phyloP scores from a whole-genome alignment of 495 filamentous ascomycete species.

The Hypoxylon lienhwacheense region DNA sequence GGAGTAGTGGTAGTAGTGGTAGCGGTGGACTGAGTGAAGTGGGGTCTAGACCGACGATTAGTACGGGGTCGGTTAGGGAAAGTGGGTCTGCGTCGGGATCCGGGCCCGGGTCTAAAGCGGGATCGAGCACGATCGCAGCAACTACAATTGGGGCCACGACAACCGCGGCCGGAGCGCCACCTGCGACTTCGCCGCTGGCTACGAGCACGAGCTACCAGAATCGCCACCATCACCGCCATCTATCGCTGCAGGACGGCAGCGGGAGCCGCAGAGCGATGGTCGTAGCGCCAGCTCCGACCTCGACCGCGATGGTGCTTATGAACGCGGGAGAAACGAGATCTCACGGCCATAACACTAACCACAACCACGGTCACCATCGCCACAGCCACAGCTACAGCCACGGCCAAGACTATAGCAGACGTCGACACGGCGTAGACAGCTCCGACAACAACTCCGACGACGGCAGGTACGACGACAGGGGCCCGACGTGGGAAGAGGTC shows the following conservation, averaged over 20 bases:
- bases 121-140: too few relatives aligned
- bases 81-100: too few relatives aligned
- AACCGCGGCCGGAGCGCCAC: background rate
- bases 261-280: background rate
- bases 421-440: slow-evolving; percentile 1
- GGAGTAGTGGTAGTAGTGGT: background rate
- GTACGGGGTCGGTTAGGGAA: background rate
- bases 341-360: too few relatives aligned
- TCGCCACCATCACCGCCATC: background rate
- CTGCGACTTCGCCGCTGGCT: background rate
- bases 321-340: slow-evolving; percentile 9
- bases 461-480: slow-evolving; percentile 16
- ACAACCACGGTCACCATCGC: slow-evolving; percentile 3
- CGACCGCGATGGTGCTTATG: background rate
- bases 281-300: background rate
- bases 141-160: background rate
- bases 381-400: too few relatives aligned
- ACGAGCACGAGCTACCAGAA: background rate
- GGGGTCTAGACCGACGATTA: background rate
- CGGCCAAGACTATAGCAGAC: too few relatives aligned
- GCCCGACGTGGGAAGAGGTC: slow-evolving; percentile 37
- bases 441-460: slow-evolving; percentile 14
- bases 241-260: background rate
- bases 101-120: too few relatives aligned
- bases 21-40: background rate